These are phyloP conservation scores for Macrolepiota dolichaula DNA, from an alignment of 768 basidiomycete genomes.

Conservation along the genomic window DNA sequence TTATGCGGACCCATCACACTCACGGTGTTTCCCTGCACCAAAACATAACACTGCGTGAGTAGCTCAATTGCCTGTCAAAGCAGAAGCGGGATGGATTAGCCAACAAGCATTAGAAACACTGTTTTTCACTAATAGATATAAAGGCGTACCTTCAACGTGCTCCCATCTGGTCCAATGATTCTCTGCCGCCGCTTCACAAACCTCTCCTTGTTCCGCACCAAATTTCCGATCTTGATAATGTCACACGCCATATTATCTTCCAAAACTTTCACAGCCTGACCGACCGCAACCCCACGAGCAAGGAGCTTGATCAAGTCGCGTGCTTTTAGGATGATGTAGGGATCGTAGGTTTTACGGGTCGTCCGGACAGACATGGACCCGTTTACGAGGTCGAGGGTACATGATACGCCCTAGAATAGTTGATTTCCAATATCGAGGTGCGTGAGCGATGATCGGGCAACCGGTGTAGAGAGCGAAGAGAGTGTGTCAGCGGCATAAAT, in stretches of 20 bases:
- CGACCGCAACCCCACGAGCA: constrained; percentile 84
- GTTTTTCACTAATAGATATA: neutral
- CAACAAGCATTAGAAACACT: neutral
- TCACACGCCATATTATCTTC: constrained; percentile 91
- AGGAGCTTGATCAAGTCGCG: constrained; percentile 94
- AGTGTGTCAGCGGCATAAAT: neutral
- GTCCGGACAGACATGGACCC: constrained; percentile 98
- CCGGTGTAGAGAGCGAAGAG: neutral
- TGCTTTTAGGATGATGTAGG: constrained; percentile 94
- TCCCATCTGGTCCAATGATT: constrained; percentile 96
- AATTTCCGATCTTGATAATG: constrained; percentile 95
- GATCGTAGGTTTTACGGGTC: constrained; percentile 95
- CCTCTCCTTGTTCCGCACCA: constrained; percentile 93
- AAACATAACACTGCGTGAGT: constrained; percentile 92
- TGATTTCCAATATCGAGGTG: neutral
- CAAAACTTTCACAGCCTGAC: constrained; percentile 84
- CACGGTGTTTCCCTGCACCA: constrained; percentile 98
- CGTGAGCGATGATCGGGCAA: neutral
- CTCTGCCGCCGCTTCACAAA: constrained; percentile 95
- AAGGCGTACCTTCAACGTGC: constrained; percentile 83
- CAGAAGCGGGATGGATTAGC: neutral
- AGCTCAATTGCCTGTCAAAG: constrained; percentile 85
- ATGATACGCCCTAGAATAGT: constrained; percentile 68
- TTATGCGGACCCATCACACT: constrained; percentile 98
- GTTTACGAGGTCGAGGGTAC: constrained; percentile 91